Evolutionary conservation across 331 rosid genomes (phyloP).

Genomic region (Pyracantha coccinea): DNA sequence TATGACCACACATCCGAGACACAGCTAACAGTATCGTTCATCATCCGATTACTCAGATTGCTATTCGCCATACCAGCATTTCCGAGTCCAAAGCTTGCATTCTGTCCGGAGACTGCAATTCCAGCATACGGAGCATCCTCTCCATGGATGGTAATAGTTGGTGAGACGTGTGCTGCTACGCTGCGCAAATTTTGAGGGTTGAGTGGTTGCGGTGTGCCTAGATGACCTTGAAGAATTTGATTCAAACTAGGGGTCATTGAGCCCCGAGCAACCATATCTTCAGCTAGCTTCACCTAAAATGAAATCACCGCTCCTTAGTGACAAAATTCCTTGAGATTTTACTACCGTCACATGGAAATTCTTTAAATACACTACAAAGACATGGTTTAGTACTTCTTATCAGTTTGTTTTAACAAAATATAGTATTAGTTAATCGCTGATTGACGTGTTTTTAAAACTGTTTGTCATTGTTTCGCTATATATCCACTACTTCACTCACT

Average conservation of each 20-base stretch:
- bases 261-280: constrained; percentile 78
- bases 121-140: constrained; percentile 40
- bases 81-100: constrained; percentile 29
- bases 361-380: background rate
- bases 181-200: constrained; percentile 17
- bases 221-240: constrained; percentile 50
- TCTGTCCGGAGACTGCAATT: constrained; percentile 37
- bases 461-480: background rate
- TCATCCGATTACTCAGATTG: constrained; percentile 32
- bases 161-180: constrained; percentile 51
- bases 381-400: too few species aligned
- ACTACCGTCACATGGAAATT: background rate
- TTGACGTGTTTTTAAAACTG: background rate
- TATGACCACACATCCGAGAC: constrained; percentile 30
- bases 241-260: constrained; percentile 40
- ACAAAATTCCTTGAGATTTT: background rate
- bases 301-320: background rate
- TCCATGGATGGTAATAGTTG: constrained; percentile 46
- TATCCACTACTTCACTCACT: background rate
- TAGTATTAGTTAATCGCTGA: background rate
- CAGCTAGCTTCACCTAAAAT: constrained; percentile 84
- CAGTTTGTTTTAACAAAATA: background rate
- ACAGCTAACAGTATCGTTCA: constrained; percentile 38
- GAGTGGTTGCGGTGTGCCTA: constrained; percentile 33
- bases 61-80: constrained; percentile 15